A percentile compares a stretch with the other conserved stretches of the same genome.
Conservation (phyloP, 2,329 filamentous ascomycete species). For the Cadophora luteo-olivacea region DNA sequence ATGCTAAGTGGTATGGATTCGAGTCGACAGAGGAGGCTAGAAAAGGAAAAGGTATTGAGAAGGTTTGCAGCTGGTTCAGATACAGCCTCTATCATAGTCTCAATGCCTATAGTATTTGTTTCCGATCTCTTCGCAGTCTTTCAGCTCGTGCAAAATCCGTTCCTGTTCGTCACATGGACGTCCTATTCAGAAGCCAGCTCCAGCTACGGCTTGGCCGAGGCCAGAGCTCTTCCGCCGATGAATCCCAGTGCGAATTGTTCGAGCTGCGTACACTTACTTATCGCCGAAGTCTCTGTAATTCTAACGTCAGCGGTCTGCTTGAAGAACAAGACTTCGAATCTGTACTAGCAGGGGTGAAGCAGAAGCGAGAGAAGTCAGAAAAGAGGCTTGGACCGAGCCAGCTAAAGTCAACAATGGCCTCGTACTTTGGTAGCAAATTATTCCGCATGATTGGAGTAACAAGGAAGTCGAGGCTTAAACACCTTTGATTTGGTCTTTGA, state of each 20-base stretch:
- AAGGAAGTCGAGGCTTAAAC: too few species aligned
- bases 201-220: too few species aligned
- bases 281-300: too few species aligned
- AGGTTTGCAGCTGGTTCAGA: neutral
- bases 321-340: neutral
- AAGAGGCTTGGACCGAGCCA: neutral
- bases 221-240: too few species aligned
- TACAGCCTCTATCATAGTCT: neutral
- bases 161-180: too few species aligned
- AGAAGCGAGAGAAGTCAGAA: conserved; percentile 5
- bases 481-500: too few species aligned
- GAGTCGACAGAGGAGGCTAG: neutral
- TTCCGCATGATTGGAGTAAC: too few species aligned
- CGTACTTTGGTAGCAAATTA: neutral
- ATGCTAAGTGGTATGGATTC: neutral
- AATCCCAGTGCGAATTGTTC: too few species aligned
- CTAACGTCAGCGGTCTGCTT: neutral
- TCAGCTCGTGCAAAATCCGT: too few species aligned
- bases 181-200: too few species aligned
- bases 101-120: neutral
- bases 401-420: neutral
- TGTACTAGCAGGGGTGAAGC: conserved; percentile 7
- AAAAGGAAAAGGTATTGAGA: neutral
- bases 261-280: too few species aligned
- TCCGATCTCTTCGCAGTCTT: neutral